Percentiles rank a stretch among this genome's conserved stretches.
phyloP scores from a whole-genome alignment of 2,329 filamentous ascomycete species.

The Calonectria fujianensis region DNA sequence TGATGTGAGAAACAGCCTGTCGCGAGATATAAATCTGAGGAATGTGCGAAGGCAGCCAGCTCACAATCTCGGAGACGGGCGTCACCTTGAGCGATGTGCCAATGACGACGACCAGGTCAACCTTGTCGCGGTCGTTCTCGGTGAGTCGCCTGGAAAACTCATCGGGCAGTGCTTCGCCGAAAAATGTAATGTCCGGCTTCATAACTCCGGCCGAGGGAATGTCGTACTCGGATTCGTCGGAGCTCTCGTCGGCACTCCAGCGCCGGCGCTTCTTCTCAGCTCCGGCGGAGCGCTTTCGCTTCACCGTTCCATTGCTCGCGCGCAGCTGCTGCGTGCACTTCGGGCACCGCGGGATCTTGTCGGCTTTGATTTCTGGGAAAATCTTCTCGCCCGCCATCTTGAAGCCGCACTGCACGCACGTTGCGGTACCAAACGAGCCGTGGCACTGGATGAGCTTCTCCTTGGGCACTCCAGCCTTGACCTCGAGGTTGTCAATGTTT shows the following conservation, averaged over 20 bases:
- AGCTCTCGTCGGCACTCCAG: conserved; percentile 62
- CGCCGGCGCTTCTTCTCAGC: conserved; percentile 65
- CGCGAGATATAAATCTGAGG: conserved; percentile 94
- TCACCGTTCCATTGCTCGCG: conserved; percentile 53
- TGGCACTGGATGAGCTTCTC: conserved; percentile 96
- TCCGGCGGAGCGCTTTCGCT: conserved; percentile 64
- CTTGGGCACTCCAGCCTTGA: conserved; percentile 85
- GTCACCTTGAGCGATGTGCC: conserved; percentile 97
- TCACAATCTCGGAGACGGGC: conserved; percentile 93
- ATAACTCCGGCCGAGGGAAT: conserved; percentile 85
- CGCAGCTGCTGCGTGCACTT: conserved; percentile 77
- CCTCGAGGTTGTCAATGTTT: conserved; percentile 98
- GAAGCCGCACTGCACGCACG: conserved; percentile 87
- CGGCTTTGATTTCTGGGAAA: conserved; percentile 85
- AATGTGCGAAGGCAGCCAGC: conserved; percentile 84
- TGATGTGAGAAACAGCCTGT: conserved; percentile 89
- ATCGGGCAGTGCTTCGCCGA: conserved; percentile 91
- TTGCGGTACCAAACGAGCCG: conserved; percentile 94
- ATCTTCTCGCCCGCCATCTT: conserved; percentile 85
- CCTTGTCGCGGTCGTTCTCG: conserved; percentile 85
- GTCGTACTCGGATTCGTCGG: conserved; percentile 68
- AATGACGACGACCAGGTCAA: conserved; percentile 95
- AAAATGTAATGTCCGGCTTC: conserved; percentile 99
- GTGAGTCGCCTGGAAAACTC: conserved; percentile 88
- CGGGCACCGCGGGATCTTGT: conserved; percentile 85